These are phyloP conservation scores for Chlorella vulgaris DNA, from an alignment of 139 green algal species.

Conservation along the genomic window DNA sequence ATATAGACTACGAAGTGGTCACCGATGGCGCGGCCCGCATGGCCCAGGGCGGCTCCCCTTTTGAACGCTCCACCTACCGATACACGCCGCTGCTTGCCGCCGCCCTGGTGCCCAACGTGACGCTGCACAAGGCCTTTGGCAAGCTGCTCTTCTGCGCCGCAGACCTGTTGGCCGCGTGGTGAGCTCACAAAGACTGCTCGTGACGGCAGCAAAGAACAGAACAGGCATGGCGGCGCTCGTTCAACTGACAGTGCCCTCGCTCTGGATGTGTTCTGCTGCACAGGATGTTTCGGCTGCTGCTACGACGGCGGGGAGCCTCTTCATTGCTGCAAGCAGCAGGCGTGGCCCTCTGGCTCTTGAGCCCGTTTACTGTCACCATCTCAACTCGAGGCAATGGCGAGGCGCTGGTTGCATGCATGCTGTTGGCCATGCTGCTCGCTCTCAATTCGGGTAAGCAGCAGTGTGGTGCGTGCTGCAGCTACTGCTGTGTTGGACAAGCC, in stretches of 20 bases:
- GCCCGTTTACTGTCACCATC: constrained; percentile 91
- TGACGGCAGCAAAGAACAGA: background rate
- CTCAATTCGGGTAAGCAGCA: constrained; percentile 35
- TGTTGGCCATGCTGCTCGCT: constrained; percentile 72
- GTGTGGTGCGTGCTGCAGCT: background rate
- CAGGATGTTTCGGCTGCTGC: constrained; percentile 57
- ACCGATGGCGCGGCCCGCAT: constrained; percentile 65
- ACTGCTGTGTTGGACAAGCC: too few relatives aligned
- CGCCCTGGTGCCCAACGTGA: constrained; percentile 83
- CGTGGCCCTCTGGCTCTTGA: constrained; percentile 88
- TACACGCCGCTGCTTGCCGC: constrained; percentile 93
- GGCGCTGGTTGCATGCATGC: constrained; percentile 73
- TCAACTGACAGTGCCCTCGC: too few relatives aligned
- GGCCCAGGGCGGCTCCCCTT: constrained; percentile 45
- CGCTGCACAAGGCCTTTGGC: constrained; percentile 69
- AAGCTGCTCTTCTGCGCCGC: constrained; percentile 87
- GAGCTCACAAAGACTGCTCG: background rate
- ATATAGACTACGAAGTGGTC: constrained; percentile 89
- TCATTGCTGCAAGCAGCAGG: background rate
- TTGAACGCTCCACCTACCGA: constrained; percentile 66
- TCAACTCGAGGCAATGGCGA: constrained; percentile 92
- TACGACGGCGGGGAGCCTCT: constrained; percentile 1
- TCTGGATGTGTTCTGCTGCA: background rate
- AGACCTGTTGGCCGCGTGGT: constrained; percentile 71
- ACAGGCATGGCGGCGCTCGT: too few relatives aligned